phyloP scores from a whole-genome alignment of 441 rosid species.

The Euphorbia neoarborescens region DNA sequence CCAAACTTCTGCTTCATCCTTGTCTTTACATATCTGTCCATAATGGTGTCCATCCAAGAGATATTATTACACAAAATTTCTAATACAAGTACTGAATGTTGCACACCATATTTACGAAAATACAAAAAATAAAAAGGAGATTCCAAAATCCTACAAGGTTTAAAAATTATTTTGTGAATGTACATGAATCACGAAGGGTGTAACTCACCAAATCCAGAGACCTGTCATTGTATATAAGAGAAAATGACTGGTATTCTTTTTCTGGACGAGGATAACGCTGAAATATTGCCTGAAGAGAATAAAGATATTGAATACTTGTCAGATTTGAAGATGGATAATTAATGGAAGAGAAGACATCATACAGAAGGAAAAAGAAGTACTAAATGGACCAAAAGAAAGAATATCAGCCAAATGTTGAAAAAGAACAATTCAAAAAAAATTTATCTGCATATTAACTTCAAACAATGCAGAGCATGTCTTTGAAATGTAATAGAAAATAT shows the following conservation, averaged over 20 bases:
- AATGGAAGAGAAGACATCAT: neutral
- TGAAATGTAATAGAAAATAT: neutral
- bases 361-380: neutral
- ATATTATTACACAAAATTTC: neutral
- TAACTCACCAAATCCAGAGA: slow-evolving; percentile 80
- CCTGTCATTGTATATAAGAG: slow-evolving; percentile 76
- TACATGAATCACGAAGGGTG: neutral
- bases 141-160: neutral
- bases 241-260: slow-evolving; percentile 93
- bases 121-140: neutral
- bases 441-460: neutral
- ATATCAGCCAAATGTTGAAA: neutral
- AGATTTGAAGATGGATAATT: slow-evolving; percentile 7
- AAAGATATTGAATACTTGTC: neutral
- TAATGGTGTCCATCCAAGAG: slow-evolving; percentile 9
- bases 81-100: slow-evolving; percentile 1
- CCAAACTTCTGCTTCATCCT: slow-evolving; percentile 97
- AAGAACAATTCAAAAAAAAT: neutral
- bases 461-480: slow-evolving; percentile 11
- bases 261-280: slow-evolving; percentile 89
- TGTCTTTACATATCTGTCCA: slow-evolving; percentile 77
- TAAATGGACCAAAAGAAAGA: neutral
- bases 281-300: slow-evolving; percentile 49
- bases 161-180: slow-evolving; percentile 10
- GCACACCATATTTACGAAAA: neutral